Percentiles rank a stretch among this genome's conserved stretches.
These are phyloP conservation scores for Aspergillus sp. DNA, from an alignment of 2,329 filamentous ascomycete species.

Conservation along the genomic window DNA sequence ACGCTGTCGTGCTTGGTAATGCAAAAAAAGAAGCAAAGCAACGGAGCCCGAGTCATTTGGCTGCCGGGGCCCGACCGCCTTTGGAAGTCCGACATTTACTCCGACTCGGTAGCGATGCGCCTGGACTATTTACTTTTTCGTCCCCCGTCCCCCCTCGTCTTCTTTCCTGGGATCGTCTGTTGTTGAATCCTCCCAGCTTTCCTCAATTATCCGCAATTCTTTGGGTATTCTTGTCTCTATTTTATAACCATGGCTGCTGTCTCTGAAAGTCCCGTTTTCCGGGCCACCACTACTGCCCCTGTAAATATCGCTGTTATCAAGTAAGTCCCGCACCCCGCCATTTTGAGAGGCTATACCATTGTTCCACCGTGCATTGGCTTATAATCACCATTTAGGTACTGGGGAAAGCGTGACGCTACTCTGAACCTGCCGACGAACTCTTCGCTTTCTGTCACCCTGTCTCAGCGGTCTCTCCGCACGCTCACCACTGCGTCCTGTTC, in stretches of 20 bases:
- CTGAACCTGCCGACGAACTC: constrained; percentile 98
- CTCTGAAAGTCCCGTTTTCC: constrained; percentile 63
- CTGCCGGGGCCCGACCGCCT: constrained; percentile 1
- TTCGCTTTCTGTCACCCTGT: constrained; percentile 93
- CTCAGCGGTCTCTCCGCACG: constrained; percentile 88
- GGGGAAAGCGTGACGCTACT: constrained; percentile 93
- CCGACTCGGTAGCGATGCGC: not conserved
- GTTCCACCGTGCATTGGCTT: constrained; percentile 9
- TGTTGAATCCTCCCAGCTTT: constrained; percentile 3
- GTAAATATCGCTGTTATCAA: constrained; percentile 99
- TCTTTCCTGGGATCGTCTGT: constrained; percentile 3
- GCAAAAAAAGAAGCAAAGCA: constrained; percentile 9
- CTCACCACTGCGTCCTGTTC: constrained; percentile 95
- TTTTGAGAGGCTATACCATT: not conserved
- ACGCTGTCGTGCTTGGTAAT: constrained; percentile 1
- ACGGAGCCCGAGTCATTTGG: not conserved
- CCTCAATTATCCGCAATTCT: not conserved
- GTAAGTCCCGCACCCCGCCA: constrained; percentile 47
- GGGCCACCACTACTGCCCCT: constrained; percentile 91
- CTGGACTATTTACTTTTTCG: constrained; percentile 10
- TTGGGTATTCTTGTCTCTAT: constrained; percentile 4
- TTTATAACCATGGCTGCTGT: constrained; percentile 30
- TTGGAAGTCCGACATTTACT: constrained; percentile 15
- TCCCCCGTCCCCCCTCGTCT: constrained; percentile 5
- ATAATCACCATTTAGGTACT: constrained; percentile 60